Evolutionary conservation across 768 basidiomycete species (phyloP), one percentile per base, ranked within the genome.

Genomic region (Collybia mongolica): DNA sequence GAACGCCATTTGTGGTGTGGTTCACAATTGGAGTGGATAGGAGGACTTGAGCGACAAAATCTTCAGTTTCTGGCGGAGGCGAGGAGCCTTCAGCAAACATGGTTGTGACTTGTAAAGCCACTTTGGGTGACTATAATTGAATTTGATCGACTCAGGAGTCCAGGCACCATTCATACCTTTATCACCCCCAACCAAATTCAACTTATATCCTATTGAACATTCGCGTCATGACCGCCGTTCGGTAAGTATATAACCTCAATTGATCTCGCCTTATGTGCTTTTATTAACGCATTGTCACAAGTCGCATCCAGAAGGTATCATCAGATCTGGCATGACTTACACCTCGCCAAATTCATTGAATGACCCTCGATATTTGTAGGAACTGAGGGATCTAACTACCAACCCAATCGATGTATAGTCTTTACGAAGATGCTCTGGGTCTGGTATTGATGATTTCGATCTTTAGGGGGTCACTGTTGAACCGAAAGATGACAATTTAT

Each of bases 231-330:
- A 71, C 72, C 57, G 70, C 77, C 54, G 54, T 77, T 45, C 68
- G 74, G 73, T 73, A 56, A 57, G 70, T 55, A 39, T 40, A 39
- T 44, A n/a, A 48, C 45, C 47, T 37, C 37, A 42, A 51, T 40
- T 19, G n/a, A 43, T 49, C 8, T 14, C 28, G 29, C 46, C 39
- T 20, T 11, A 32, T 5, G 3, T 42, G 24, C 43, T 8, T 46
- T 38, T n/a, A n/a, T 56, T 72, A 49, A 72, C 59, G 26, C 35
- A 26, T 47, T 49, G 14, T 47, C 44, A 54, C 28, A 58, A 90
- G 89, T 53, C 87, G 89, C 44, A 85, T 92, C 22, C 86, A 88
- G 60, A 88, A 84, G 75, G 89, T 88, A 58, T 26, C 9, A 58
- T 26, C 9, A 32, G n/a, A 3, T 35, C 35, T 46, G 2, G 37